Conservation (phyloP, 495 filamentous ascomycete species). For the Penicillium samsonianum region DNA sequence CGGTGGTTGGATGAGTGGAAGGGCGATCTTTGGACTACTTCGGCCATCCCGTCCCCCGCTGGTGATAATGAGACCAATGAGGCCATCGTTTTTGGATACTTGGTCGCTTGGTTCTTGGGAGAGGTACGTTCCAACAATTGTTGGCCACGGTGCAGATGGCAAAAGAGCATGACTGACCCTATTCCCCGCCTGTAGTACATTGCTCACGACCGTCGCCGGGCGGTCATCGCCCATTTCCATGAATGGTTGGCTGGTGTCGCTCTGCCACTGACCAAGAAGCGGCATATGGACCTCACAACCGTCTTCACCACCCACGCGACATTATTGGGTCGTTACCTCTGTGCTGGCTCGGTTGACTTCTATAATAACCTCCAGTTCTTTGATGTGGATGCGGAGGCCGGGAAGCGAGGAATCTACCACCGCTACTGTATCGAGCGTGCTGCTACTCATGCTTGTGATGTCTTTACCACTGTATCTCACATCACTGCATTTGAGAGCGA, state of each 20-base stretch:
- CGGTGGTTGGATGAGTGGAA: slow-evolving; percentile 96
- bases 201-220: slow-evolving; percentile 82
- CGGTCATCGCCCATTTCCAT: slow-evolving; percentile 97
- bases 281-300: slow-evolving; percentile 93
- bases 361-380: slow-evolving; percentile 99
- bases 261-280: slow-evolving; percentile 85
- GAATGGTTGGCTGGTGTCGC: slow-evolving; percentile 99
- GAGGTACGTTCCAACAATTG: slow-evolving; percentile 60
- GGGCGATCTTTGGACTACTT: slow-evolving; percentile 86
- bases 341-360: slow-evolving; percentile 96
- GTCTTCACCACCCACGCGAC: slow-evolving; percentile 99
- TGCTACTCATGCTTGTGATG: slow-evolving; percentile 86
- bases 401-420: slow-evolving; percentile 98
- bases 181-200: slow-evolving; percentile 67
- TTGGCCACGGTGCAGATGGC: background rate
- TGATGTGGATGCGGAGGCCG: slow-evolving; percentile 94
- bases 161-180: background rate
- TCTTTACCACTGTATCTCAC: slow-evolving; percentile 98
- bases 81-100: slow-evolving; percentile 94
- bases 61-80: slow-evolving; percentile 96
- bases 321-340: slow-evolving; percentile 90
- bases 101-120: slow-evolving; percentile 97
- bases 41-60: slow-evolving; percentile 88
- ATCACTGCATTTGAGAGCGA: slow-evolving; percentile 98
- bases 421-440: slow-evolving; percentile 97